A percentile compares a stretch with the other conserved stretches of the same genome.
Evolutionary conservation across 2,329 filamentous ascomycete genomes (phyloP).

Genomic region (Cadophora sp.): DNA sequence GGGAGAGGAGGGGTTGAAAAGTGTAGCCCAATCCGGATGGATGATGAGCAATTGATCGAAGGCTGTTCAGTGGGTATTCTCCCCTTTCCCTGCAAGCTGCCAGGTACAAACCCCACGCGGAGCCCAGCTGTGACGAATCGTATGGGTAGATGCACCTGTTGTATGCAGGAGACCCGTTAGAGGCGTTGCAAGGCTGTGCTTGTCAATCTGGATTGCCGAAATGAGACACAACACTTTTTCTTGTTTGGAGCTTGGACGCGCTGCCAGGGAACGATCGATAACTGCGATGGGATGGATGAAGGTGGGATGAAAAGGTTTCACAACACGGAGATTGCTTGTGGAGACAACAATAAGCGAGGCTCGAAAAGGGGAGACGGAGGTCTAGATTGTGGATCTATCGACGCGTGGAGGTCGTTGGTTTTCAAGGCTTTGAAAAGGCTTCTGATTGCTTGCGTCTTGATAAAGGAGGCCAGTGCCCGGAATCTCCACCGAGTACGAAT

Average conservation of each 20-base stretch:
- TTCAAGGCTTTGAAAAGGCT: slow-evolving; percentile 1
- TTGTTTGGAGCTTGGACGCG: not conserved
- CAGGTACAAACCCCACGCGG: slow-evolving; percentile 1
- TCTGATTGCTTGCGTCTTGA: slow-evolving; percentile 5
- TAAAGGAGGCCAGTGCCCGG: not conserved
- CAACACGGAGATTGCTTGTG: not conserved
- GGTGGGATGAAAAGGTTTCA: slow-evolving; percentile 15
- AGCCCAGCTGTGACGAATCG: not conserved
- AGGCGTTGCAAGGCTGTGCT: slow-evolving; percentile 11
- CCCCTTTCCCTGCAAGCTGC: not conserved
- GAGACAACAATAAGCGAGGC: not conserved
- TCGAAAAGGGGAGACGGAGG: not conserved
- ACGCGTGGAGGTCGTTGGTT: not conserved
- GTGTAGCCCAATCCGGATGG: not conserved
- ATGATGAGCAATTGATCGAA: slow-evolving; percentile 3
- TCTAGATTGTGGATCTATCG: not conserved
- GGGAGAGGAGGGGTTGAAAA: slow-evolving; percentile 1
- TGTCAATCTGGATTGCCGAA: slow-evolving; percentile 5
- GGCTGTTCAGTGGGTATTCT: slow-evolving; percentile 10
- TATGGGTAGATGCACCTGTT: not conserved
- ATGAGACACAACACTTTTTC: not conserved
- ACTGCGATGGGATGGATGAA: slow-evolving; percentile 9
- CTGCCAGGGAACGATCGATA: not conserved
- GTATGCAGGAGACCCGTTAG: not conserved
- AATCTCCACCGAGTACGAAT: not conserved